phyloP scores from a whole-genome alignment of 1,284 basidiomycete genomes.

The Boletus semigastroideus region DNA sequence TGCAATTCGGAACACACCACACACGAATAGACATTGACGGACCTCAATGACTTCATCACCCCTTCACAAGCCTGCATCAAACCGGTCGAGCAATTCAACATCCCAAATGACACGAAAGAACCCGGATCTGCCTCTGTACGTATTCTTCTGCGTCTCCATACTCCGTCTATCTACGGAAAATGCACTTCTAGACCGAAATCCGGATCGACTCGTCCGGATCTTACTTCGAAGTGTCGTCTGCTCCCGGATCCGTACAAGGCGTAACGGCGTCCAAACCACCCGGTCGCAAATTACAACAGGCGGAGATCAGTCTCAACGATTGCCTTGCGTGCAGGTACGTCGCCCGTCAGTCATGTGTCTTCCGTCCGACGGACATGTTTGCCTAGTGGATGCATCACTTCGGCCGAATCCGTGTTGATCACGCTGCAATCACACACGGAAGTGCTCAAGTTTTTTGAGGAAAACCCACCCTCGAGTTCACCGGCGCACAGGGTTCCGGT shows the following conservation, averaged over 20 bases:
- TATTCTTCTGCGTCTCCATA: slow-evolving; percentile 1
- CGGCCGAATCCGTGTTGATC: slow-evolving; percentile 95
- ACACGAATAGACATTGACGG: slow-evolving; percentile 72
- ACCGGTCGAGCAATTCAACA: slow-evolving; percentile 76
- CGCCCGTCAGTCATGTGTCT: not conserved
- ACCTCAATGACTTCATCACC: slow-evolving; percentile 97
- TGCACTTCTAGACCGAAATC: slow-evolving; percentile 73
- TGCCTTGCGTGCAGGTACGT: slow-evolving; percentile 87
- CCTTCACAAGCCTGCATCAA: slow-evolving; percentile 99
- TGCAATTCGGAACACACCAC: not conserved
- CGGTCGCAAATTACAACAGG: slow-evolving; percentile 76
- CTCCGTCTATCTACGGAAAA: slow-evolving; percentile 5
- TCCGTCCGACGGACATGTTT: slow-evolving; percentile 6
- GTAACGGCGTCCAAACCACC: slow-evolving; percentile 23
- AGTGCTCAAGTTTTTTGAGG: slow-evolving; percentile 74
- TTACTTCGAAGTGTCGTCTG: slow-evolving; percentile 71
- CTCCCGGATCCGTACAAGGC: slow-evolving; percentile 21
- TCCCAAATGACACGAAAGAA: slow-evolving; percentile 41
- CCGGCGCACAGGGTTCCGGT: slow-evolving; percentile 61
- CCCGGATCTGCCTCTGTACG: slow-evolving; percentile 61
- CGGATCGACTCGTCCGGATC: slow-evolving; percentile 76
- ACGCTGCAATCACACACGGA: slow-evolving; percentile 96
- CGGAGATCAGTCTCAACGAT: slow-evolving; percentile 94
- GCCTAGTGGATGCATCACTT: slow-evolving; percentile 92
- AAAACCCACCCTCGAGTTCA: slow-evolving; percentile 47